Percentiles rank a stretch among this genome's conserved stretches.
Conservation (phyloP, 2,329 filamentous ascomycete genomes). For the Chaetomium sp. region DNA sequence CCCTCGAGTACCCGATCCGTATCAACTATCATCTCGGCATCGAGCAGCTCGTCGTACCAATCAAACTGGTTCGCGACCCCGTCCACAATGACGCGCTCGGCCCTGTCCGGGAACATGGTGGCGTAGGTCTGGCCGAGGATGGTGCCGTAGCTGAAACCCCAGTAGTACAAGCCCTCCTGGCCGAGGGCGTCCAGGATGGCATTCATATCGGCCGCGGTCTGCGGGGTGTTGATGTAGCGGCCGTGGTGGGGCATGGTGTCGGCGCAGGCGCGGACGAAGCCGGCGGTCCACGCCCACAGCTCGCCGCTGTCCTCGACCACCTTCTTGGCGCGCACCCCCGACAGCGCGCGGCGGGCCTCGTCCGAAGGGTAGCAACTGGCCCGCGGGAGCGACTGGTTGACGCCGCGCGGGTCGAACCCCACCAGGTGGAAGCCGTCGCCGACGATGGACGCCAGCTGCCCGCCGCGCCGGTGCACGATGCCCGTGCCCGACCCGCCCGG, state of each 20-base stretch:
- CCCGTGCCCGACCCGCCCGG: slow-evolving; percentile 49
- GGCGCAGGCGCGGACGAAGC: slow-evolving; percentile 45
- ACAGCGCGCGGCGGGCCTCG: slow-evolving; percentile 38
- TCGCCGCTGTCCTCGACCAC: slow-evolving; percentile 42
- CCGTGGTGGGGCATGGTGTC: slow-evolving; percentile 51
- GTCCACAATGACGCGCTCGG: slow-evolving; percentile 43
- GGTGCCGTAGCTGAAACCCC: slow-evolving; percentile 47
- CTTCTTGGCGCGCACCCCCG: slow-evolving; percentile 34
- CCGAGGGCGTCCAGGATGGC: slow-evolving; percentile 49
- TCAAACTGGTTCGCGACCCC: slow-evolving; percentile 41
- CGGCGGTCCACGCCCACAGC: slow-evolving; percentile 47
- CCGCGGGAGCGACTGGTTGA: slow-evolving; percentile 42
- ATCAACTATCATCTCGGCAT: slow-evolving; percentile 45
- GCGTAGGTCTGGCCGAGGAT: slow-evolving; percentile 47
- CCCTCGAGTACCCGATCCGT: slow-evolving; percentile 46
- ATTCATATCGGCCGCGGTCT: slow-evolving; percentile 56
- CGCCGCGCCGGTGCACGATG: slow-evolving; percentile 43
- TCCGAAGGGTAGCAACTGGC: slow-evolving; percentile 47
- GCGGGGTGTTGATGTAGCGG: slow-evolving; percentile 51
- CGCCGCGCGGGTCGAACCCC: slow-evolving; percentile 51
- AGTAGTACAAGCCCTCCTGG: slow-evolving; percentile 44
- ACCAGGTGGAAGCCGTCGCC: slow-evolving; percentile 51
- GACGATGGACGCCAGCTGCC: slow-evolving; percentile 42
- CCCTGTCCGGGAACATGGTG: slow-evolving; percentile 42
- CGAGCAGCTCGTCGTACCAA: slow-evolving; percentile 47